Conservation (phyloP, 345 rosid species). For the Laguncularia racemosa region DNA sequence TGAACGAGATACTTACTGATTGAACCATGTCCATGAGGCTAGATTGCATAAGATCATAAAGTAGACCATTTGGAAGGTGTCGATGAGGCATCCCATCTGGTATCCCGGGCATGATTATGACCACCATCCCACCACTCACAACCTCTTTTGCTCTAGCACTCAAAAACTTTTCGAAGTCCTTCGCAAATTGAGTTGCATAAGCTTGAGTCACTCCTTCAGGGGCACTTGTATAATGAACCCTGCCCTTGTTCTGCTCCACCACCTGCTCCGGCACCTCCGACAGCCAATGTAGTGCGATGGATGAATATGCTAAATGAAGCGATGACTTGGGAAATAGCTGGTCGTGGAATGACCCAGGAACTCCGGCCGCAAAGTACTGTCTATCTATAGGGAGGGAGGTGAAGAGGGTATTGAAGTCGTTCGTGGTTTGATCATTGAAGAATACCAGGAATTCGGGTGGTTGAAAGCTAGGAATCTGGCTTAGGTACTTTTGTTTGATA, state of each 20-base stretch:
- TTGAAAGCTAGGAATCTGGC: neutral
- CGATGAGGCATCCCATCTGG: neutral
- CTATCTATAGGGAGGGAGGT: neutral
- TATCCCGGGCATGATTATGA: slow-evolving; percentile 1
- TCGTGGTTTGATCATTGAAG: slow-evolving; percentile 13
- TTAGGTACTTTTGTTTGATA: slow-evolving; percentile 4
- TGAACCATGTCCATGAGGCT: slow-evolving; percentile 3
- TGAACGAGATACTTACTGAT: no score
- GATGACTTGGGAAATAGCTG: slow-evolving; percentile 5
- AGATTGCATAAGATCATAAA: neutral
- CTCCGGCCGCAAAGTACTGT: neutral
- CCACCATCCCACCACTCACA: slow-evolving; percentile 4
- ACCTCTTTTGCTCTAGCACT: slow-evolving; percentile 11
- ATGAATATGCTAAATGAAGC: slow-evolving; percentile 6
- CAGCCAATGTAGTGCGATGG: slow-evolving; percentile 12
- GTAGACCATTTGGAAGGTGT: neutral
- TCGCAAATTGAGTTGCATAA: slow-evolving; percentile 2
- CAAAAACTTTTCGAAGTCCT: slow-evolving; percentile 8
- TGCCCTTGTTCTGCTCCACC: slow-evolving; percentile 10
- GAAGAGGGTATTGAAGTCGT: slow-evolving; percentile 17
- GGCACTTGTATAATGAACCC: slow-evolving; percentile 4
- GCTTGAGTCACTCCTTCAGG: slow-evolving; percentile 3
- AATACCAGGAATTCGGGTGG: slow-evolving; percentile 12
- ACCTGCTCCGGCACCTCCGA: slow-evolving; percentile 4
- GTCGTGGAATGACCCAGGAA: slow-evolving; percentile 5